These are phyloP conservation scores for Bruguiera parviflora DNA, from an alignment of 345 rosid species.

Conservation along the genomic window DNA sequence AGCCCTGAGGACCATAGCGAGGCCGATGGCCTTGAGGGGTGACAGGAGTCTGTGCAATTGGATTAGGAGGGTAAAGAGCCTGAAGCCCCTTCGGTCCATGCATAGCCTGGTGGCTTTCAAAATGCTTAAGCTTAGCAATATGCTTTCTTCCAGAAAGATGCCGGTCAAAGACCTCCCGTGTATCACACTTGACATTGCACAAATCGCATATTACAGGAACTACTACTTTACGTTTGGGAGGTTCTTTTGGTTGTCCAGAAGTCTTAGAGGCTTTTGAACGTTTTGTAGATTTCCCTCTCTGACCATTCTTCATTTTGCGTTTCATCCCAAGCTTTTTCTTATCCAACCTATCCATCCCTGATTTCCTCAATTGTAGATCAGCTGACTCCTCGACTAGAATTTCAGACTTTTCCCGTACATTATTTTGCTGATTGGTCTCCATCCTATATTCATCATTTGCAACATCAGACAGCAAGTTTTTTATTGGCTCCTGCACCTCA, in stretches of 20 bases:
- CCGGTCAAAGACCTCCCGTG: slow-evolving; percentile 27
- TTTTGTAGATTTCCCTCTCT: slow-evolving; percentile 13
- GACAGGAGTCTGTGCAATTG: slow-evolving; percentile 13
- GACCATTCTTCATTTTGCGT: slow-evolving; percentile 27
- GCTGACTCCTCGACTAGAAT: slow-evolving; percentile 5
- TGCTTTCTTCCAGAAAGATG: slow-evolving; percentile 44
- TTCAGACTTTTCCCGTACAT: neutral
- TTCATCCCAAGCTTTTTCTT: slow-evolving; percentile 22
- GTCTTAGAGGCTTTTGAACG: slow-evolving; percentile 15
- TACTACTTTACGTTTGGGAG: slow-evolving; percentile 27
- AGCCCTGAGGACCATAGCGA: slow-evolving; percentile 8
- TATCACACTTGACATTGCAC: slow-evolving; percentile 40
- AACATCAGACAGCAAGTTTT: slow-evolving; percentile 4
- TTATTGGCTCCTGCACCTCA: slow-evolving; percentile 7
- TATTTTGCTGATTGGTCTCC: slow-evolving; percentile 7
- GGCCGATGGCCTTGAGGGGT: slow-evolving; percentile 15
- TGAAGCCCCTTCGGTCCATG: slow-evolving; percentile 31
- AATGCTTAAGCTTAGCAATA: slow-evolving; percentile 31
- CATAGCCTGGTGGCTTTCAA: slow-evolving; percentile 30
- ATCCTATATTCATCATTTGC: slow-evolving; percentile 4
- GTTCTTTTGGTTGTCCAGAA: slow-evolving; percentile 13
- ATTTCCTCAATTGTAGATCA: slow-evolving; percentile 10
- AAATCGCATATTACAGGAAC: slow-evolving; percentile 33
- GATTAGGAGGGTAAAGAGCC: slow-evolving; percentile 38
- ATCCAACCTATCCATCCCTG: slow-evolving; percentile 8